These are phyloP conservation scores for Penicillium canariense DNA, from an alignment of 495 filamentous ascomycete species.

Conservation along the genomic window DNA sequence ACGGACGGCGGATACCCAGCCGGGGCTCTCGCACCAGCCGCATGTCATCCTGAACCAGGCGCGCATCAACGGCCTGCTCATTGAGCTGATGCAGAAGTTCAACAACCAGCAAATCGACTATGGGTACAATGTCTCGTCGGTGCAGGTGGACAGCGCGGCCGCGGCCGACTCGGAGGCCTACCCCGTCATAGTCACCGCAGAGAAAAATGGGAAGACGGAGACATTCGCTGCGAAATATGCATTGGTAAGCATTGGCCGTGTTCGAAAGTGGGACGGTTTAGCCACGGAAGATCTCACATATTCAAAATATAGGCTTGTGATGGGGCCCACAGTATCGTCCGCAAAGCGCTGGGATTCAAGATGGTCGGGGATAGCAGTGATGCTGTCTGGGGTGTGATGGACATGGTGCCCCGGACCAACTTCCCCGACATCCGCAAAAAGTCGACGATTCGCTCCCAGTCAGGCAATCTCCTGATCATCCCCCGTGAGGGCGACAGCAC, in stretches of 20 bases:
- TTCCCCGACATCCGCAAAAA: conserved; percentile 81
- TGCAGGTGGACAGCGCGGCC: conserved; percentile 49
- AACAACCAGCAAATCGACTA: conserved; percentile 58
- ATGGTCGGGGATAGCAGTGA: conserved; percentile 77
- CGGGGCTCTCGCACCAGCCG: conserved; percentile 63
- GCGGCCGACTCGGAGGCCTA: conserved; percentile 44
- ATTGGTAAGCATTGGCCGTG: conserved; percentile 46
- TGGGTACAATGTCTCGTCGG: conserved; percentile 52
- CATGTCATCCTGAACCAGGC: conserved; percentile 80
- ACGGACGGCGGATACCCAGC: conserved; percentile 58
- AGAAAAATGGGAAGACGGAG: conserved; percentile 51
- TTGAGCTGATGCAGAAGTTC: conserved; percentile 47
- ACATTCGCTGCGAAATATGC: conserved; percentile 65
- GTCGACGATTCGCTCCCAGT: conserved; percentile 59
- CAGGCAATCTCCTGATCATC: conserved; percentile 67
- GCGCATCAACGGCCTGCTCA: conserved; percentile 61
- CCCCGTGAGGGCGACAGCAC: conserved; percentile 63
- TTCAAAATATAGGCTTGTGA: conserved; percentile 62
- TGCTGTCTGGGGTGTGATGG: conserved; percentile 81
- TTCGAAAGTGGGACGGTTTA: not conserved
- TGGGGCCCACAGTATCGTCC: conserved; percentile 70
- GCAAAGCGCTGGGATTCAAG: conserved; percentile 63
- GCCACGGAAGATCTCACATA: not conserved
- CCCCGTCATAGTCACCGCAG: conserved; percentile 52
- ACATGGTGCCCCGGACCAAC: conserved; percentile 67